Percentiles rank a stretch among this genome's conserved stretches.
Conservation (phyloP, 2,329 filamentous ascomycete species). For the Venturia oleaginea region DNA sequence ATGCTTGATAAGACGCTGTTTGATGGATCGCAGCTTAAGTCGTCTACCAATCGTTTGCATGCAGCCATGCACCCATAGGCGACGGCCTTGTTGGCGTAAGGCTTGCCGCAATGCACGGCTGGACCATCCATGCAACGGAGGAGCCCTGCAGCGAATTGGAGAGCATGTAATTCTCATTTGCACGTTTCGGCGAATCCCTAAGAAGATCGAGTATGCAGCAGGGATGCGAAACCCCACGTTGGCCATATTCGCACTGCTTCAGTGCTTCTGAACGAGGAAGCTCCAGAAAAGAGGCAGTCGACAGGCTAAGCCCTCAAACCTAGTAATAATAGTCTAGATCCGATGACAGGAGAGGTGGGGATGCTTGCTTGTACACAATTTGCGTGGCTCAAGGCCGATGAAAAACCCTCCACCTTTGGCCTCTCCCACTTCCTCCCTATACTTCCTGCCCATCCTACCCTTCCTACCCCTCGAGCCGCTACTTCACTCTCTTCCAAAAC, state of each 20-base stretch:
- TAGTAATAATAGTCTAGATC: conserved; percentile 2
- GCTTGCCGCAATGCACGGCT: neutral
- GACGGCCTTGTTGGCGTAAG: neutral
- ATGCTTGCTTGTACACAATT: neutral
- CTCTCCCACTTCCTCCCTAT: neutral
- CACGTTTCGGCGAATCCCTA: neutral
- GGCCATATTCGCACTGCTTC: neutral
- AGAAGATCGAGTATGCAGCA: conserved; percentile 3
- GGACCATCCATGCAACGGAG: neutral
- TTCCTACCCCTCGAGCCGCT: neutral
- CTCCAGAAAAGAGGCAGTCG: neutral
- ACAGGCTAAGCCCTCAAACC: neutral
- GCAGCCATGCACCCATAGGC: neutral
- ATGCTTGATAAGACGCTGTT: neutral
- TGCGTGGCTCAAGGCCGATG: neutral
- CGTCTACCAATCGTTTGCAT: neutral
- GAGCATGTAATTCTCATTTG: conserved; percentile 1
- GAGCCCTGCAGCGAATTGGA: neutral
- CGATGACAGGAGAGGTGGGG: neutral
- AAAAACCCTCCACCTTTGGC: neutral
- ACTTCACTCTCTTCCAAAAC: neutral
- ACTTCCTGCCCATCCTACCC: no score
- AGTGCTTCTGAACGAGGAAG: neutral
- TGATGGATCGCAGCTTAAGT: neutral
- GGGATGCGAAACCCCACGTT: conserved; percentile 2